Conservation (phyloP, 2,329 filamentous ascomycete genomes). For the Aureobasidium sp. region DNA sequence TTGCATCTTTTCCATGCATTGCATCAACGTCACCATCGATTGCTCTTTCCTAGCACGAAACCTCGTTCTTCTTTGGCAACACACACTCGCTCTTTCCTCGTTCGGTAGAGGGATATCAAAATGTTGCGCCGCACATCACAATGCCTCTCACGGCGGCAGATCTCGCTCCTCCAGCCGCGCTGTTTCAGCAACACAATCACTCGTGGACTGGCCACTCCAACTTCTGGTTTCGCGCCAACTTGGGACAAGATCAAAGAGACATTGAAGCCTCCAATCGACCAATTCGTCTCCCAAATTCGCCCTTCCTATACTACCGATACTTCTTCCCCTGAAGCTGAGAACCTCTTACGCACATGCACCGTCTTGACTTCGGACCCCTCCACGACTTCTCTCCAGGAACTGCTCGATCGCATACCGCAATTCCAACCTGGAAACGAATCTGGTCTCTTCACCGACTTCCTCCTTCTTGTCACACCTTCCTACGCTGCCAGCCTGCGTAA, state of each 20-base stretch:
- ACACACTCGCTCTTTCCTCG: not conserved
- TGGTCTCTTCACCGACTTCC: constrained; percentile 2
- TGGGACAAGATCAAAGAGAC: constrained; percentile 17
- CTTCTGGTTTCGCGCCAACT: constrained; percentile 14
- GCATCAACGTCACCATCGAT: constrained; percentile 17
- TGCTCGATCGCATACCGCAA: constrained; percentile 15
- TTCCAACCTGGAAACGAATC: not conserved
- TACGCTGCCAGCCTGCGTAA: constrained; percentile 17
- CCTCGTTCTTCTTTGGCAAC: too few relatives aligned
- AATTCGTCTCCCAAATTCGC: not conserved
- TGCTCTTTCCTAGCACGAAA: not conserved
- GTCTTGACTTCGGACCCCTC: constrained; percentile 15
- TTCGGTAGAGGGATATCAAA: not conserved
- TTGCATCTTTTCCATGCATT: not conserved
- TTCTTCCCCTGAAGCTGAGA: not conserved
- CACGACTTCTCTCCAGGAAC: not conserved
- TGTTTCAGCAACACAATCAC: constrained; percentile 7
- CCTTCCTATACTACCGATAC: not conserved
- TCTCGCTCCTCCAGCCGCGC: not conserved
- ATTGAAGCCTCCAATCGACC: not conserved
- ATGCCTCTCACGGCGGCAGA: constrained; percentile 8
- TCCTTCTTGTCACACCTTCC: constrained; percentile 22
- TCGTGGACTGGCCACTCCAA: constrained; percentile 5
- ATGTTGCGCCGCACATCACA: constrained; percentile 15
- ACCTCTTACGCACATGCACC: not conserved